Conservation (phyloP, 306 rosid species). For the Lathyrus sativus region DNA sequence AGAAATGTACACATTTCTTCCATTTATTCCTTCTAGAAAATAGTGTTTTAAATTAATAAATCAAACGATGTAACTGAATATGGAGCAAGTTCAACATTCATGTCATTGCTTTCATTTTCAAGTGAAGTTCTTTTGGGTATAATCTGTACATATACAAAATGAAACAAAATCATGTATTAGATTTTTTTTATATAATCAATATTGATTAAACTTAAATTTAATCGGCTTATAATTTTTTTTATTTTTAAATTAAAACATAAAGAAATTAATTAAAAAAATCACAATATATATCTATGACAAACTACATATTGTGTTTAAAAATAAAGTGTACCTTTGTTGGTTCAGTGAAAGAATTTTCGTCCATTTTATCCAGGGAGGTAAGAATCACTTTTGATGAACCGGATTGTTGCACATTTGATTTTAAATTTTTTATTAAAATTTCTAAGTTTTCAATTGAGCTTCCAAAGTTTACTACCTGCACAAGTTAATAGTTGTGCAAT, state of each 20-base stretch:
- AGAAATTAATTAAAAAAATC: no score
- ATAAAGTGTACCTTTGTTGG: conserved; percentile 58
- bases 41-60: no score
- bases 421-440: conserved; percentile 46
- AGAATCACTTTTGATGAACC: conserved; percentile 53
- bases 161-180: neutral
- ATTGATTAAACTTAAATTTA: no score
- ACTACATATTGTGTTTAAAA: neutral
- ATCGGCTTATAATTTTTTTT: no score
- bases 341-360: conserved; percentile 63
- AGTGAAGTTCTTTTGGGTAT: conserved; percentile 35
- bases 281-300: no score
- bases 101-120: conserved; percentile 39
- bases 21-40: no score
- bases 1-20: no score
- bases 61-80: no score
- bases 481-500: neutral
- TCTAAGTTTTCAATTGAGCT: conserved; percentile 40
- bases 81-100: no score
- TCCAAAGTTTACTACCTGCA: conserved; percentile 73
- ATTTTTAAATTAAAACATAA: no score
- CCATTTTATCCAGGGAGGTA: conserved; percentile 52
- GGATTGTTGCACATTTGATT: conserved; percentile 19
- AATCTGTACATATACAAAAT: conserved; percentile 47
- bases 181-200: no score